Conservation (phyloP, 441 rosid species). For the Adansonia madagascariensis region DNA sequence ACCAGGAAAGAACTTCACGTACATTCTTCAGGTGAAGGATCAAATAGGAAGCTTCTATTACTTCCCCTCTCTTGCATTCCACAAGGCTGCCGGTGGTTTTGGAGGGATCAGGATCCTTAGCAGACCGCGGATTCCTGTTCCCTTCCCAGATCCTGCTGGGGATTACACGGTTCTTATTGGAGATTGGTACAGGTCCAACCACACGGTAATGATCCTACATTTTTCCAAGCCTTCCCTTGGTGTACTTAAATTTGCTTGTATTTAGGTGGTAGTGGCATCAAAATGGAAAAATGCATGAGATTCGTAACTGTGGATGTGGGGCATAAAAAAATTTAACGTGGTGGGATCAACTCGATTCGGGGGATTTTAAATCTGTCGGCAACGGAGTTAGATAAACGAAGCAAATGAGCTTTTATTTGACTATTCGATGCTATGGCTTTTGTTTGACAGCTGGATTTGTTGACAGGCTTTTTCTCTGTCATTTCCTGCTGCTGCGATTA, state of each 20-base stretch:
- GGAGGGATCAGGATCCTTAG: slow-evolving; percentile 87
- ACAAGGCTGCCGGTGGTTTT: slow-evolving; percentile 91
- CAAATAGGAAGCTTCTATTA: slow-evolving; percentile 94
- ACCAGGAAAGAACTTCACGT: slow-evolving; percentile 80
- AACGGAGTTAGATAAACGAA: not conserved
- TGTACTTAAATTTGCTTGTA: not conserved
- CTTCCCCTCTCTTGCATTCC: slow-evolving; percentile 88
- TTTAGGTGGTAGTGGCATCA: not conserved
- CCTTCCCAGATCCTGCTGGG: slow-evolving; percentile 74
- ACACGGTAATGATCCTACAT: slow-evolving; percentile 56
- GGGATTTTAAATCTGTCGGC: slow-evolving; percentile 11
- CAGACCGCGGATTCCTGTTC: slow-evolving; percentile 84
- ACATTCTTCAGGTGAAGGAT: slow-evolving; percentile 86
- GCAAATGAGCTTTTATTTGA: not conserved
- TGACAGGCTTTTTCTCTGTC: not conserved
- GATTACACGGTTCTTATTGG: slow-evolving; percentile 87
- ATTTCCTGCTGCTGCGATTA: not conserved
- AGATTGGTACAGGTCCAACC: slow-evolving; percentile 82
- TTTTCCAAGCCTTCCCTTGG: not conserved
- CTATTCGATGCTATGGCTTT: not conserved
- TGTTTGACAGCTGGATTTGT: slow-evolving; percentile 2
- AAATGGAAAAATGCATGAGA: slow-evolving; percentile 2
- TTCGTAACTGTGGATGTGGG: not conserved
- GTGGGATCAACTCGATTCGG: not conserved
- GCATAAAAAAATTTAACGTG: not conserved